Evolutionary conservation across 2,329 filamentous ascomycete genomes (phyloP), one percentile per base, ranked within the genome.

Genomic region (Ascochyta koolunga): DNA sequence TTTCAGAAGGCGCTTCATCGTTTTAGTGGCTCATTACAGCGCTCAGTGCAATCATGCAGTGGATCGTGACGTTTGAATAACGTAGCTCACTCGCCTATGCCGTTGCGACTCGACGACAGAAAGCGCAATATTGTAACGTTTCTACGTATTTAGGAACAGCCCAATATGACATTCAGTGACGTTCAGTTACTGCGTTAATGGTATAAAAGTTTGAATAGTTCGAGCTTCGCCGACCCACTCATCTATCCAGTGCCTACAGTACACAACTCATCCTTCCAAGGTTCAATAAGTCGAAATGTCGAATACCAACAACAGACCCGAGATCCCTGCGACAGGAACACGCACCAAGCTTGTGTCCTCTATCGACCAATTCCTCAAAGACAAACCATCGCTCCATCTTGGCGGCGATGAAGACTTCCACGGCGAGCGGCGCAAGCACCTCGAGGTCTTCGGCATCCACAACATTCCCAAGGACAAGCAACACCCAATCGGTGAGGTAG

Each of bases 391-490:
- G n/a, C 62, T 68, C 8, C 66, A 66, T 45, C 64, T 69, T 10
- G 62, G 65, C 22, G 61, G 58, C 16, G 50, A 57, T 25, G 62
- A 56, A 22, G 64, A 66, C 49, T 69, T 68, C 52, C 57, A 62
- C 32, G 44, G 42, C 5, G 66, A 68, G 44, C 64, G 64, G 8
- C 39, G 40, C 13, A 56, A 68, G 43, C 65, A 70, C 35, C 50
- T 62, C 11, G 35, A 61, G 40, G 64, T 74, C n/a, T 73, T 75
- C 46, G 65, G 71, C n/a, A 59, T 72, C 42, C 68, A 70, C 46
- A 51, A 54, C 13, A 58, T 72, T 2, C 59, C 60, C 4, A 57
- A 59, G 7, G 60, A 59, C 15, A 60, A 65, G 33, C 51, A 58
- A 24, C 58, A 67, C 4, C 55, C 65, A 10, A 75, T 75, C 35